Percentiles rank a stretch among this genome's conserved stretches.
These are phyloP conservation scores for Tolypocladium ophioglossoides DNA, from an alignment of 2,329 filamentous ascomycete genomes.

Conservation along the genomic window DNA sequence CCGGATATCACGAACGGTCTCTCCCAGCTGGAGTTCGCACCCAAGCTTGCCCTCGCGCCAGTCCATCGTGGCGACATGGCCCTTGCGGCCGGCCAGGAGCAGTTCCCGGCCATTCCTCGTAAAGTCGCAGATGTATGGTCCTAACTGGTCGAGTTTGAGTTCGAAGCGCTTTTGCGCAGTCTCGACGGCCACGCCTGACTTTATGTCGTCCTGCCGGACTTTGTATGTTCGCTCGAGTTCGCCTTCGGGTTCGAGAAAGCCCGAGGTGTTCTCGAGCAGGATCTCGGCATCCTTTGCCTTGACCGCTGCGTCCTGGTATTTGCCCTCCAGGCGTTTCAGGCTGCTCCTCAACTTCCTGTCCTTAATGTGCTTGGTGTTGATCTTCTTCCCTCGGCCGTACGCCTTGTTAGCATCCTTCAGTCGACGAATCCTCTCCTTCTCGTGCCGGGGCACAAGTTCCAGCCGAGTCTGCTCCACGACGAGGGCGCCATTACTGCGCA, in stretches of 20 bases:
- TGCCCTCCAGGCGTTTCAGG: conserved; percentile 66
- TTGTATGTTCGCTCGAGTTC: conserved; percentile 90
- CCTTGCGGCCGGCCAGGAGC: conserved; percentile 78
- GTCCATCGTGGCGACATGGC: conserved; percentile 93
- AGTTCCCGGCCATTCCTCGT: conserved; percentile 80
- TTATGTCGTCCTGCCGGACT: conserved; percentile 81
- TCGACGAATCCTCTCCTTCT: conserved; percentile 40
- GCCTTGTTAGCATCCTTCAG: conserved; percentile 55
- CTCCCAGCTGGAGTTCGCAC: conserved; percentile 81
- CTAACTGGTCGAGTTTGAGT: conserved; percentile 68
- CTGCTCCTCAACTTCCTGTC: conserved; percentile 87
- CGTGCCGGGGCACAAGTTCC: conserved; percentile 39
- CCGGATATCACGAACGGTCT: conserved; percentile 79
- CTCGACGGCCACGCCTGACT: conserved; percentile 61
- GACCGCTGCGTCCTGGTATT: conserved; percentile 70
- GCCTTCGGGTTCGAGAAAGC: conserved; percentile 79
- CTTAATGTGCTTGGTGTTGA: conserved; percentile 62
- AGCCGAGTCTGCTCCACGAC: conserved; percentile 37
- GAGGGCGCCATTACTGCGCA: conserved; percentile 42
- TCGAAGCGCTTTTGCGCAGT: conserved; percentile 92
- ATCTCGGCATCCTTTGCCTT: conserved; percentile 95
- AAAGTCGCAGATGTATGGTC: conserved; percentile 84
- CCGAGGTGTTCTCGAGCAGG: conserved; percentile 72
- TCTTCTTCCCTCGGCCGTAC: conserved; percentile 76
- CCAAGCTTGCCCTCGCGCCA: conserved; percentile 87